These are phyloP conservation scores for Auriscalpium vulgare DNA, from an alignment of 768 basidiomycete species.

Conservation along the genomic window DNA sequence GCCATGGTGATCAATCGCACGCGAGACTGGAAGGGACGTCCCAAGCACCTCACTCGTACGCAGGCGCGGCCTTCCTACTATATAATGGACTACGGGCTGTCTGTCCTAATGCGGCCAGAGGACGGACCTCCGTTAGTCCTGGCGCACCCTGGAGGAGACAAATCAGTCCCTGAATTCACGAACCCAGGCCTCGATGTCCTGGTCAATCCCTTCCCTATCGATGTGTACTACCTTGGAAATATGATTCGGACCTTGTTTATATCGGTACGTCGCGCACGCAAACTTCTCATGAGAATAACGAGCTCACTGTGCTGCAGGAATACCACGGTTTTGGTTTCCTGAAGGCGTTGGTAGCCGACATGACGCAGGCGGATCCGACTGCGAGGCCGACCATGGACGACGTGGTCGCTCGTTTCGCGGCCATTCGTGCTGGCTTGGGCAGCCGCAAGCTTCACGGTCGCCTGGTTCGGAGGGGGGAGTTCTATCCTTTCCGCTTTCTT, in stretches of 20 bases:
- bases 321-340: conserved; percentile 21
- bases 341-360: conserved; percentile 16
- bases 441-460: background rate
- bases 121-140: conserved; percentile 3
- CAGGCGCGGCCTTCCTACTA: background rate
- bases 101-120: background rate
- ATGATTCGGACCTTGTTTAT: background rate
- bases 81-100: conserved; percentile 9
- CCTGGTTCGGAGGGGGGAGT: background rate
- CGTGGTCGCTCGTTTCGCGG: background rate
- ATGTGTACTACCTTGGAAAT: conserved; percentile 11
- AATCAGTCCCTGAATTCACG: conserved; percentile 5
- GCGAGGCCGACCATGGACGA: conserved; percentile 18
- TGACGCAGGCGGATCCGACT: conserved; percentile 20
- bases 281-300: background rate
- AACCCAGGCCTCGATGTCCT: background rate
- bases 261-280: background rate
- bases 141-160: conserved; percentile 8
- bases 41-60: background rate
- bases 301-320: conserved; percentile 10
- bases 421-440: background rate
- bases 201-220: conserved; percentile 6
- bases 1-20: background rate
- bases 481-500: too few relatives aligned
- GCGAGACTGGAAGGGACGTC: background rate